These are phyloP conservation scores for Eucalyptus marginata DNA, from an alignment of 345 rosid genomes.

Conservation along the genomic window DNA sequence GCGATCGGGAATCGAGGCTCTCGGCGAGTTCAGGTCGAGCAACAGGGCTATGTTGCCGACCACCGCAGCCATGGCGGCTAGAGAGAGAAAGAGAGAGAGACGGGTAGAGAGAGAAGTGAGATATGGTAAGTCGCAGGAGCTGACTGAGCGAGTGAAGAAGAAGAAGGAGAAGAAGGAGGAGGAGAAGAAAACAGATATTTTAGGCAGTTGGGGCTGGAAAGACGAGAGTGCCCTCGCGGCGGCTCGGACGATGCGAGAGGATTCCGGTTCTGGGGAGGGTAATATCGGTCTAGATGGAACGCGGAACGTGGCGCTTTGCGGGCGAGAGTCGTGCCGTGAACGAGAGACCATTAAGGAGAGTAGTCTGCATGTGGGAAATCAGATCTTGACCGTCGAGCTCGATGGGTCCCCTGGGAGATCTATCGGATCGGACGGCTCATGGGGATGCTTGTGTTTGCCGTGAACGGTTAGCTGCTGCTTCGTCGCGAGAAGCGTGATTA, in stretches of 20 bases:
- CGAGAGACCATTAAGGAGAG: neutral
- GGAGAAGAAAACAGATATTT: neutral
- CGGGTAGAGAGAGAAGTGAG: neutral
- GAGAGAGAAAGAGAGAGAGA: neutral
- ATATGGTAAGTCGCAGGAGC: neutral
- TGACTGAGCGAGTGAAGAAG: neutral
- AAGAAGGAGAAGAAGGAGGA: neutral
- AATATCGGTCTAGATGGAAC: neutral
- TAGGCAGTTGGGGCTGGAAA: neutral
- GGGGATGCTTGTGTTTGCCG: neutral
- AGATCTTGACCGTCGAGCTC: neutral
- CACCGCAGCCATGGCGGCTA: neutral
- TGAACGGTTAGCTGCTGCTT: neutral
- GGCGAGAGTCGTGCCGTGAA: neutral
- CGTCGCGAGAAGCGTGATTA: neutral
- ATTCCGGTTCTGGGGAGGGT: neutral
- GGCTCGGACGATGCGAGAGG: neutral
- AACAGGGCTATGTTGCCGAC: constrained; percentile 53
- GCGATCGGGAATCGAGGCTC: constrained; percentile 42
- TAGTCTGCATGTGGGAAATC: neutral
- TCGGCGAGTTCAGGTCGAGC: constrained; percentile 37
- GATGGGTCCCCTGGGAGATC: neutral
- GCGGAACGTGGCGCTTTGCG: neutral
- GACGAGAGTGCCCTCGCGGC: neutral
- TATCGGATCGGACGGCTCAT: neutral